Evolutionary conservation across 176 grass and related monocot genomes (phyloP), one percentile per base, ranked within the genome.

Genomic region (Pharus latifolius): DNA sequence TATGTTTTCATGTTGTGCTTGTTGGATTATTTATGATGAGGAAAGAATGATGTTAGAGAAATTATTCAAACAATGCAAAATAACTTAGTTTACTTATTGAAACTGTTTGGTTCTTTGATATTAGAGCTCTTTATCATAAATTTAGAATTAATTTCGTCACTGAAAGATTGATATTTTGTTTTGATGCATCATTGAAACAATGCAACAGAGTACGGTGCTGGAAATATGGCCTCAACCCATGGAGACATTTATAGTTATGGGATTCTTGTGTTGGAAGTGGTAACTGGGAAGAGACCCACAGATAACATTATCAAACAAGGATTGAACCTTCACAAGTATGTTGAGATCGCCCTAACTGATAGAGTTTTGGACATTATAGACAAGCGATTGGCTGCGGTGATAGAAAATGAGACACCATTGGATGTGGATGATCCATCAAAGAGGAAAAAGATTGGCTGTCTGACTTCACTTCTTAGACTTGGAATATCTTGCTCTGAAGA

Each of bases 201-300:
- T 58, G 16, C 16, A 56, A 63, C 34, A 82, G 78, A 87, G 13
- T 78, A 88, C 8, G 76, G 75, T 27, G 50, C 27, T 27, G 85
- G 74, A 3, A 78, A 69, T 7, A 52, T 28, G 26, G 80, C 46
- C 0, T 83, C 79, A 0, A 70, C 31, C 1, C 46, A 70, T 29
- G 83, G 83, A 46, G 83, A 81, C 17, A 63, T 72, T 10, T 86
- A 75, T n/a, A 83, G 78, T 19, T 88, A 50, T 13, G 75, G 75
- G n/a, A 80, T 88, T 56, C 49, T 88, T 1, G 24, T 88, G 2
- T 30, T 88, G 30, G 85, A 88, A 49, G 84, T 62, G 3, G 1
- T 72, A 17, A 84, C 68, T 0, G 75, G 64, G 2, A 80, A 40
- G 24, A 63, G 49, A 13, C 81, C 86, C 0, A 84, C 73, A 0